Evolutionary conservation across 2,329 filamentous ascomycete species (phyloP).

Genomic region (Purpureocillium lavendulum): DNA sequence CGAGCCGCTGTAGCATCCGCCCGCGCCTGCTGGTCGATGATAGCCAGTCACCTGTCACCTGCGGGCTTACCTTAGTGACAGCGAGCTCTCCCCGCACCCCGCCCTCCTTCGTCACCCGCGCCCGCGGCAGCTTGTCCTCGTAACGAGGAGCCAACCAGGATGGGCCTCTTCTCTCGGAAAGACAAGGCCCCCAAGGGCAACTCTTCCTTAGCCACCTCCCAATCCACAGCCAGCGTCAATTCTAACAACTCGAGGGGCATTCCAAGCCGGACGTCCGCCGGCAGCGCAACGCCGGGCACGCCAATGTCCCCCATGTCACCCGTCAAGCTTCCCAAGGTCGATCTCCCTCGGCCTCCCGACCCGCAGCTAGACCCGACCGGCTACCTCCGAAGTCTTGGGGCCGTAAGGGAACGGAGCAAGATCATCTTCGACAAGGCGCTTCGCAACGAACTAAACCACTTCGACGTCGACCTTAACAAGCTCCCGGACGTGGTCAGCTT

Average conservation of each 20-base stretch:
- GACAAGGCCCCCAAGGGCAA: constrained; percentile 39
- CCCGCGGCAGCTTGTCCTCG: constrained; percentile 5
- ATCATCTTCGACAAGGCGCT: constrained; percentile 71
- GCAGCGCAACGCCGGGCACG: constrained; percentile 37
- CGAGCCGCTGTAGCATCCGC: background rate
- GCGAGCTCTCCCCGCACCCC: constrained; percentile 11
- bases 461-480: constrained; percentile 79
- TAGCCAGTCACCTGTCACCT: constrained; percentile 5
- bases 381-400: constrained; percentile 82
- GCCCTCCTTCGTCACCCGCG: constrained; percentile 6
- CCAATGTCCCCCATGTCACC: constrained; percentile 45
- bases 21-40: background rate
- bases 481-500: constrained; percentile 78
- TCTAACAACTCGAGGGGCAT: constrained; percentile 40
- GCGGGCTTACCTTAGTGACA: constrained; percentile 3
- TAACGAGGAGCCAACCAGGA: constrained; percentile 16
- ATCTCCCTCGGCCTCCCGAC: constrained; percentile 78
- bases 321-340: constrained; percentile 59
- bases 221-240: constrained; percentile 42
- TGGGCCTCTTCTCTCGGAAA: constrained; percentile 50
- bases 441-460: constrained; percentile 71
- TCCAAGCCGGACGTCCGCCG: constrained; percentile 42
- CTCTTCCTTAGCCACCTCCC: constrained; percentile 31
- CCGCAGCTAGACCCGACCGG: constrained; percentile 80
- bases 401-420: constrained; percentile 72